A percentile compares a stretch with the other conserved stretches of the same genome.
These are phyloP conservation scores for Olyra latifolia DNA, from an alignment of 176 grass and related monocot species.

Conservation along the genomic window DNA sequence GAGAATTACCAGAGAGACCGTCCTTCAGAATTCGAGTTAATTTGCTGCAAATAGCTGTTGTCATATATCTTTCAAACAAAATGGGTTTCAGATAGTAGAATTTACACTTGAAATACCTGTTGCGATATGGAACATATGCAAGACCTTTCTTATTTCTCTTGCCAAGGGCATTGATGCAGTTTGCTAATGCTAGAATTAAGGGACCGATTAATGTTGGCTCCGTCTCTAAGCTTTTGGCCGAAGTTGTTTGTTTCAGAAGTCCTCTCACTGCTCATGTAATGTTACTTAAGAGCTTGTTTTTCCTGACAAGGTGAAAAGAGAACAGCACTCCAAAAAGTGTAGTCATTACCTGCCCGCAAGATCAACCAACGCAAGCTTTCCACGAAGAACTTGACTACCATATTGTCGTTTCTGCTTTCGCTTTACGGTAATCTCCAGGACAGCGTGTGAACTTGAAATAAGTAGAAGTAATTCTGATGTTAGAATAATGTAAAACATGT, in stretches of 20 bases:
- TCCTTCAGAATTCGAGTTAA: slow-evolving; percentile 99
- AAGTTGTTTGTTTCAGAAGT: slow-evolving; percentile 87
- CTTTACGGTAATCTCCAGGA: slow-evolving; percentile 94
- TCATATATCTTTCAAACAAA: slow-evolving; percentile 31
- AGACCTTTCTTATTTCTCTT: slow-evolving; percentile 99
- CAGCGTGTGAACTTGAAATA: slow-evolving; percentile 82
- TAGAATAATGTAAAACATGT: neutral
- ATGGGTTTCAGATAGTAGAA: neutral
- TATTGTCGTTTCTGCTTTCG: slow-evolving; percentile 88
- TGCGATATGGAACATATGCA: slow-evolving; percentile 99
- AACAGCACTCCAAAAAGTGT: slow-evolving; percentile 22
- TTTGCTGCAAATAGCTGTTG: slow-evolving; percentile 68
- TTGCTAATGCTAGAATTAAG: slow-evolving; percentile 96
- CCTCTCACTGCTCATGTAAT: slow-evolving; percentile 74
- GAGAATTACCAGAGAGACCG: slow-evolving; percentile 96
- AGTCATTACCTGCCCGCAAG: slow-evolving; percentile 79
- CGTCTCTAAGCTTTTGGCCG: slow-evolving; percentile 98
- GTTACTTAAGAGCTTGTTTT: slow-evolving; percentile 25
- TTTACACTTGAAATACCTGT: slow-evolving; percentile 59
- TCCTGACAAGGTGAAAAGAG: neutral
- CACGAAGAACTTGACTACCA: slow-evolving; percentile 85
- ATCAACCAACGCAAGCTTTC: slow-evolving; percentile 99
- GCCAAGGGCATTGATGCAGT: slow-evolving; percentile 98
- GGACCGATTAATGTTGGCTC: slow-evolving; percentile 95
- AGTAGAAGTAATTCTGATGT: neutral